Evolutionary conservation across 495 filamentous ascomycete genomes (phyloP), one percentile per base, ranked within the genome.

Genomic region (Massariosphaeria phaeospora): DNA sequence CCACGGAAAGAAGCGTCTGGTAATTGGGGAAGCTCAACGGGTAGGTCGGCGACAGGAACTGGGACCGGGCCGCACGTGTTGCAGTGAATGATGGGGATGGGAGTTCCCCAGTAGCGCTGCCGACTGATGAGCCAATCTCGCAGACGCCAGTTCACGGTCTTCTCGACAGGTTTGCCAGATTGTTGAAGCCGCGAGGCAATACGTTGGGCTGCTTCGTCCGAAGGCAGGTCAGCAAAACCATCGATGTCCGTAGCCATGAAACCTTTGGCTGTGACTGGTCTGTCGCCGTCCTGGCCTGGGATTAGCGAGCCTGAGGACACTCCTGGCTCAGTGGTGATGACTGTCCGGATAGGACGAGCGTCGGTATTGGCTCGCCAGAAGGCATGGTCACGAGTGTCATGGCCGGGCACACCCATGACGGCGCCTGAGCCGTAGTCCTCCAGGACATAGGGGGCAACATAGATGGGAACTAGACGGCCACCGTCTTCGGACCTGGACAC

Each of bases 361-460:
- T 68, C 66, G 20, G 69, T 69, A 55, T 93, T 89, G 35, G 82
- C 73, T 50, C 76, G 82, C 84, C 87, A 95, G 62, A 95, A 95
- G 4, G 76, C 74, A 67, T 84, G 73, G 59, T 95, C 89, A 30
- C 86, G 77, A 0, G 72, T 64, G 65, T 95, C 89, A 55, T 95
- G 89, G 1, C 83, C 89, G 0, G 89, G 89, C 20, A 95, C 89
- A 33, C 89, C 89, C 89, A 95, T 95, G 5, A 95, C 85, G 4
- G 88, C 88, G 1, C 88, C 88, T 47, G 85, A 83, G n/a, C 88
- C 89, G 58, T 93, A 94, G 51, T 89, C 86, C 25, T 84, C 83
- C 4, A 91, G 72, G n/a, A 95, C 89, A 56, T 95, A 95, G 0
- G 88, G 84, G 3, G 89, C 85, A 9, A 83, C 84, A 61, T 85